phyloP scores from a whole-genome alignment of 2,329 filamentous ascomycete species.

The Blastomyces parvus region DNA sequence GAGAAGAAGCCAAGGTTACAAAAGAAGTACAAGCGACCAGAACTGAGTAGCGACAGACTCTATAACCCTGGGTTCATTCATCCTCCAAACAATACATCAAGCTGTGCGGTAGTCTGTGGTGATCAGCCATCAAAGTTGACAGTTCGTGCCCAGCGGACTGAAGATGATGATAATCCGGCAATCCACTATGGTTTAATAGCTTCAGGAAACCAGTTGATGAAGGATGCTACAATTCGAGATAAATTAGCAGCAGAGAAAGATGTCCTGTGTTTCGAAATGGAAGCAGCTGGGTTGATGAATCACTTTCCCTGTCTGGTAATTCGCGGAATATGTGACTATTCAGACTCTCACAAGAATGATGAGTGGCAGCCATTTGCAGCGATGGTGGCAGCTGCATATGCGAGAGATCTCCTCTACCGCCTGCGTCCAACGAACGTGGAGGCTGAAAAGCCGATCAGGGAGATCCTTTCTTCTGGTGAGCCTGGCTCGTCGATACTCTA shows the following conservation, averaged over 20 bases:
- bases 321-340: constrained; percentile 7
- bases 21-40: neutral
- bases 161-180: neutral
- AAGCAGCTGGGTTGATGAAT: neutral
- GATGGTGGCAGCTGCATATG: constrained; percentile 5
- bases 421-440: neutral
- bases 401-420: constrained; percentile 26
- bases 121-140: neutral
- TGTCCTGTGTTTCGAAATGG: neutral
- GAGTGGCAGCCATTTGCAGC: constrained; percentile 8
- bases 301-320: constrained; percentile 6
- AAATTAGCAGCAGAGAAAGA: neutral
- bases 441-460: neutral
- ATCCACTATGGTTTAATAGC: neutral
- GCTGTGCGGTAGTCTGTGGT: neutral
- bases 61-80: neutral
- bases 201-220: neutral
- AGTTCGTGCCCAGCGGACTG: neutral
- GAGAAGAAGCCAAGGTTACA: neutral
- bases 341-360: constrained; percentile 6
- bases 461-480: neutral
- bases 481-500: too few species aligned
- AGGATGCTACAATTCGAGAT: neutral
- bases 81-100: neutral
- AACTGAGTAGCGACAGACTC: neutral